Conservation (phyloP, 768 basidiomycete genomes). For the Tulasnella sp. region DNA sequence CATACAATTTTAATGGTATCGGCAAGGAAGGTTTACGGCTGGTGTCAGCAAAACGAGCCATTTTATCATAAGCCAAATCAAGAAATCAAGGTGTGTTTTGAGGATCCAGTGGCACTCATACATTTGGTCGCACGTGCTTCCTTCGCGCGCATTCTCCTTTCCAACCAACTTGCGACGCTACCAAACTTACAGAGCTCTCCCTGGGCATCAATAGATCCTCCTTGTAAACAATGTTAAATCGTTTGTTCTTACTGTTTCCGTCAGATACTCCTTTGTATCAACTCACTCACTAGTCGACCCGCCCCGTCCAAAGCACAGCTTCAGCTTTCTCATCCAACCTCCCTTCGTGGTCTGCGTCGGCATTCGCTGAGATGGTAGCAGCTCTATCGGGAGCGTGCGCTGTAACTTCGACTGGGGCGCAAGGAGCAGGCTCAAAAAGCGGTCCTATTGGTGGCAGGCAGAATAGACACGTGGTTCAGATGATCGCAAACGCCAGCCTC, state of each 20-base stretch:
- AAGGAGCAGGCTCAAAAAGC: conserved; percentile 45
- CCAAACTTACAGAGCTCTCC: not conserved
- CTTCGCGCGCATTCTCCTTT: not conserved
- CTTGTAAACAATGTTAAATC: conserved; percentile 79
- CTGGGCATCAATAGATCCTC: too few species aligned
- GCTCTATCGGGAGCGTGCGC: conserved; percentile 79
- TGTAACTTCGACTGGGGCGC: conserved; percentile 49
- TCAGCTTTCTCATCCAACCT: conserved; percentile 80
- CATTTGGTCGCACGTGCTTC: not conserved
- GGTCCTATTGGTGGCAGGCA: conserved; percentile 77
- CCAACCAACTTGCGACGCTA: not conserved
- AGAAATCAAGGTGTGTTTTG: not conserved
- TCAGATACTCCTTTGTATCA: conserved; percentile 86
- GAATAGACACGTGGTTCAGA: conserved; percentile 94
- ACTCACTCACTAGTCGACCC: conserved; percentile 79
- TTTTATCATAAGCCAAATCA: not conserved
- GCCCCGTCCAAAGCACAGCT: conserved; percentile 60
- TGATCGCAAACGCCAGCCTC: conserved; percentile 96
- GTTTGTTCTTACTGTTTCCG: conserved; percentile 82
- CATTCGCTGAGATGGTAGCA: conserved; percentile 86
- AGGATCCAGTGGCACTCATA: too few species aligned
- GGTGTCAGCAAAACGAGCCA: conserved; percentile 24
- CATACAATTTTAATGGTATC: not conserved
- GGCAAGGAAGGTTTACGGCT: conserved; percentile 17
- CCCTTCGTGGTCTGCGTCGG: conserved; percentile 89